phyloP scores from a whole-genome alignment of 495 filamentous ascomycete species.

The Neurospora tetraspora region DNA sequence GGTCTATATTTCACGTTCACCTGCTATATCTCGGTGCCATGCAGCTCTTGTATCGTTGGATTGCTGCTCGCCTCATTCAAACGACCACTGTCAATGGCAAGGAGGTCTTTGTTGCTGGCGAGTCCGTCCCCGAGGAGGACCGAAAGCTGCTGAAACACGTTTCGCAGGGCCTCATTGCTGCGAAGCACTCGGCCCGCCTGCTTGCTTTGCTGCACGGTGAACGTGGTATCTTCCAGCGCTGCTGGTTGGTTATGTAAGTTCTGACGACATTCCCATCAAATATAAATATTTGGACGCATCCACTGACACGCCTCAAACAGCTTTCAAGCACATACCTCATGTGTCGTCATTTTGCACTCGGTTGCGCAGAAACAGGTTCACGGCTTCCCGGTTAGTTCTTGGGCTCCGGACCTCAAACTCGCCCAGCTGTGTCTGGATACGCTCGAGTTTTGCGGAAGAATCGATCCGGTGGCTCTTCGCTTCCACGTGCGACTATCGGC shows the following conservation, averaged over 20 bases:
- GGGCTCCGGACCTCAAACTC: slow-evolving; percentile 15
- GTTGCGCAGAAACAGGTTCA: slow-evolving; percentile 21
- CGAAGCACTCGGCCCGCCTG: slow-evolving; percentile 18
- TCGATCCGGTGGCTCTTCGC: slow-evolving; percentile 14
- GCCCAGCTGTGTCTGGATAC: slow-evolving; percentile 16
- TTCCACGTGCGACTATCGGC: slow-evolving; percentile 13
- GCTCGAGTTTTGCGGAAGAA: slow-evolving; percentile 14
- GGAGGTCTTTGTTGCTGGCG: neutral
- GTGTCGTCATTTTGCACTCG: slow-evolving; percentile 19
- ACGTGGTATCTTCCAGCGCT: slow-evolving; percentile 19
- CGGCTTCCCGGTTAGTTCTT: slow-evolving; percentile 8
- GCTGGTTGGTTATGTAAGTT: slow-evolving; percentile 25
- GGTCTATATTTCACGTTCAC: slow-evolving; percentile 24
- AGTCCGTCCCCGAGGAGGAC: neutral
- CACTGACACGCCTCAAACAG: neutral
- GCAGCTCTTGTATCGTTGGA: slow-evolving; percentile 24
- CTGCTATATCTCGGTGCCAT: slow-evolving; percentile 24
- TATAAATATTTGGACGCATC: neutral
- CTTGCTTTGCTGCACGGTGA: slow-evolving; percentile 16
- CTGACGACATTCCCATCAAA: neutral
- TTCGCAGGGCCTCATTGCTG: slow-evolving; percentile 14
- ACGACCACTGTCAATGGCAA: neutral
- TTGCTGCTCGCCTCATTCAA: slow-evolving; percentile 14
- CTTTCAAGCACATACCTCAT: slow-evolving; percentile 24
- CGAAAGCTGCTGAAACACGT: slow-evolving; percentile 3